Conservation (phyloP, 2,329 filamentous ascomycete species). For the Talaromyces sp. region DNA sequence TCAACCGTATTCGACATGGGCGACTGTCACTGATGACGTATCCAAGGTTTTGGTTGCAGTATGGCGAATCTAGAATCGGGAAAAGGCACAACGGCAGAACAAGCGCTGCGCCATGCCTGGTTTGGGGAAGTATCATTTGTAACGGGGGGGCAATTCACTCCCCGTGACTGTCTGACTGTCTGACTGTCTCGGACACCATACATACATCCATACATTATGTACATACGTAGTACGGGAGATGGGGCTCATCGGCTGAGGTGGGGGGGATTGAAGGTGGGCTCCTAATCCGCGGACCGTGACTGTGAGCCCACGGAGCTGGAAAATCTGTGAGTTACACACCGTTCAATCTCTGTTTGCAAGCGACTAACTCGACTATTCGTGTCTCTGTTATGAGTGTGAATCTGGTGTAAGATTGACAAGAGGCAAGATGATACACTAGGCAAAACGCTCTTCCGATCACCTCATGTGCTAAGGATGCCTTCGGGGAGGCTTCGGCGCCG, state of each 20-base stretch:
- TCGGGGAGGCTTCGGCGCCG: not conserved
- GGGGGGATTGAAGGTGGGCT: not conserved
- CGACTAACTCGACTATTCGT: not conserved
- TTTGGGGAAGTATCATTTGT: not conserved
- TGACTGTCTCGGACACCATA: too few species aligned
- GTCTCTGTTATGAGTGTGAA: not conserved
- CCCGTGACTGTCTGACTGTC: not conserved
- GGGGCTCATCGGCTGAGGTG: not conserved
- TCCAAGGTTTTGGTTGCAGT: not conserved
- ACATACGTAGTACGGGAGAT: too few species aligned
- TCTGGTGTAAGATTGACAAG: not conserved
- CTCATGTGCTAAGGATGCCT: not conserved
- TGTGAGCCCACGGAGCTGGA: not conserved
- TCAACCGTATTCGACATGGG: not conserved
- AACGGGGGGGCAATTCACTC: not conserved
- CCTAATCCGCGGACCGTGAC: not conserved
- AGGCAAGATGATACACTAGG: not conserved
- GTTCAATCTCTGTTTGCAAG: not conserved
- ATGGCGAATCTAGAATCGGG: conserved; percentile 4
- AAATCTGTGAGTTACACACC: not conserved
- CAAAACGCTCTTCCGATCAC: conserved; percentile 2
- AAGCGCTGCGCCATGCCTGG: not conserved
- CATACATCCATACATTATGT: too few species aligned
- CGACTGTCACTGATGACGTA: not conserved
- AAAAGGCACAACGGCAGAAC: not conserved